phyloP scores from a whole-genome alignment of 2,329 filamentous ascomycete genomes.

The Ascochyta fabae region DNA sequence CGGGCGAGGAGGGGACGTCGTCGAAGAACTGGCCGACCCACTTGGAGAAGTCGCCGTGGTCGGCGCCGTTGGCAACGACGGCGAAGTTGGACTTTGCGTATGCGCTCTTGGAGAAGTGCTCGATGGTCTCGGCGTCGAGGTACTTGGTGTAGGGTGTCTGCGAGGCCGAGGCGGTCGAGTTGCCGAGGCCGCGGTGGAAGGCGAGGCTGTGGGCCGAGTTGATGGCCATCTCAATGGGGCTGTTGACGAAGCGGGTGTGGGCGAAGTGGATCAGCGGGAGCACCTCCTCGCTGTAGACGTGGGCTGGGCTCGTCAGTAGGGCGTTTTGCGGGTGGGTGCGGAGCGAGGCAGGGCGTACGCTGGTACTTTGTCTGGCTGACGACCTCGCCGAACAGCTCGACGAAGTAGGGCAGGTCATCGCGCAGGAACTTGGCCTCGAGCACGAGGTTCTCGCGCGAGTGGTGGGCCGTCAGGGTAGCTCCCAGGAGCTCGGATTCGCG shows the following conservation, averaged over 20 bases:
- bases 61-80: constrained; percentile 86
- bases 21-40: constrained; percentile 96
- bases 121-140: constrained; percentile 75
- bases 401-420: constrained; percentile 95
- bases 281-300: constrained; percentile 91
- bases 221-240: constrained; percentile 73
- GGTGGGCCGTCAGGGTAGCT: constrained; percentile 83
- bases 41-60: constrained; percentile 76
- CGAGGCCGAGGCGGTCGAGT: constrained; percentile 74
- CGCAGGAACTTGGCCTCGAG: constrained; percentile 94
- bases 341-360: constrained; percentile 51
- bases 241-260: constrained; percentile 73
- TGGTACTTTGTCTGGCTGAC: constrained; percentile 86
- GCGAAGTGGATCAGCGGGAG: constrained; percentile 76
- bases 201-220: constrained; percentile 86
- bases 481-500: constrained; percentile 96
- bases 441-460: constrained; percentile 92
- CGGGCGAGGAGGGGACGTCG: constrained; percentile 61
- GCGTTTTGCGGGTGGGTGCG: not conserved
- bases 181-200: constrained; percentile 92
- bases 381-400: constrained; percentile 93
- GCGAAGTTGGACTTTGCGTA: constrained; percentile 92
- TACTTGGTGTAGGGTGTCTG: constrained; percentile 79
- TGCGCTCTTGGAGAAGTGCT: constrained; percentile 76
- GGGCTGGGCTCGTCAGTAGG: constrained; percentile 60